These are phyloP conservation scores for Talaromyces piceae DNA, from an alignment of 2,329 filamentous ascomycete species.

Conservation along the genomic window DNA sequence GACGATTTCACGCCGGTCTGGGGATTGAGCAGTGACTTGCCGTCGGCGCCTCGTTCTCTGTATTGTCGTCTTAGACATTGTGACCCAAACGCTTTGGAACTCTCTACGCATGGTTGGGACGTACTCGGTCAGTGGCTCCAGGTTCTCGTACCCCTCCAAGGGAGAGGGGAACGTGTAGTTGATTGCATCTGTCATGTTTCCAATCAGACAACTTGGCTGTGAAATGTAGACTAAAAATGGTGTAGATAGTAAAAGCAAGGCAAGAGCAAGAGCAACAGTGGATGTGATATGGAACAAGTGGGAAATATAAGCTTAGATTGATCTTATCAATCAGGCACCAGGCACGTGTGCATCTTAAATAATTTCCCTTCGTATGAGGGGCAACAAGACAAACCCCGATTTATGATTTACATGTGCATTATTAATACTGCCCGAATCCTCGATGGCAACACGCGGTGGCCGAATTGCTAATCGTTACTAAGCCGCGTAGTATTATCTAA, in stretches of 20 bases:
- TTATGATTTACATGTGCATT: neutral
- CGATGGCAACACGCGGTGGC: neutral
- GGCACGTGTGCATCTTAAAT: neutral
- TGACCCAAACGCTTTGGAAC: too few relatives aligned
- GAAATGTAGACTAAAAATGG: too few relatives aligned
- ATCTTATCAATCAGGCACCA: neutral
- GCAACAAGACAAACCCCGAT: too few relatives aligned
- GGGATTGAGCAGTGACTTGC: slow-evolving; percentile 69
- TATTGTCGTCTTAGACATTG: neutral
- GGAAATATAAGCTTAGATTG: neutral
- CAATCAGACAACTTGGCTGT: too few relatives aligned
- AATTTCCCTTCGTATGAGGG: neutral
- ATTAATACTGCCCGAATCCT: too few relatives aligned
- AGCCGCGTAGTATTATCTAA: too few relatives aligned
- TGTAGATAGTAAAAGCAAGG: too few relatives aligned
- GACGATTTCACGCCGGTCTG: slow-evolving; percentile 53
- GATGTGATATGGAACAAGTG: neutral
- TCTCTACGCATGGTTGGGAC: slow-evolving; percentile 3
- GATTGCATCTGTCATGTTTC: slow-evolving; percentile 21
- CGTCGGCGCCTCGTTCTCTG: slow-evolving; percentile 59
- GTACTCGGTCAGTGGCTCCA: slow-evolving; percentile 40
- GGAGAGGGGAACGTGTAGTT: slow-evolving; percentile 48
- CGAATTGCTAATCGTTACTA: neutral
- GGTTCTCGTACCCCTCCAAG: slow-evolving; percentile 44
- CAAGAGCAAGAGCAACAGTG: too few relatives aligned